Conservation (phyloP, 2,329 filamentous ascomycete species). For the Rhinocladiella similis region DNA sequence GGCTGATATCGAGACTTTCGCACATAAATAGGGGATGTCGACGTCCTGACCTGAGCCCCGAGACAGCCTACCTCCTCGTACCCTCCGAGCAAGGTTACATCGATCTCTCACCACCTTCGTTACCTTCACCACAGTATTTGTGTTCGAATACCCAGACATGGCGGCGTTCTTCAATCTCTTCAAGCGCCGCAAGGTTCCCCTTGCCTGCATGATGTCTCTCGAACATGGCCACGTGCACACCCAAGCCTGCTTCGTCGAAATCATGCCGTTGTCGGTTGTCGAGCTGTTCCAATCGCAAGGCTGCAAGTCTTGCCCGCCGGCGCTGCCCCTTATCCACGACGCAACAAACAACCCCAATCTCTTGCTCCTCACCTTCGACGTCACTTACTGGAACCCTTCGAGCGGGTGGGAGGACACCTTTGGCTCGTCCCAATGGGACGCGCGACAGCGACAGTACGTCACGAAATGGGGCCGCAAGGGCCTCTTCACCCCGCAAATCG, state of each 20-base stretch:
- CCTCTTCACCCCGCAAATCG: constrained; percentile 24
- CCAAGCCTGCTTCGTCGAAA: constrained; percentile 24
- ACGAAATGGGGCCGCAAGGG: constrained; percentile 19
- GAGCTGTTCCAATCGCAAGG: constrained; percentile 27
- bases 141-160: constrained; percentile 4
- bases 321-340: constrained; percentile 21
- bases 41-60: too few species aligned
- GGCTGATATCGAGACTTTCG: too few species aligned
- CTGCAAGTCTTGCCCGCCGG: constrained; percentile 24
- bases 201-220: constrained; percentile 20
- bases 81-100: too few species aligned
- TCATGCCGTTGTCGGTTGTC: constrained; percentile 23
- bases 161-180: constrained; percentile 21
- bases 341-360: constrained; percentile 21
- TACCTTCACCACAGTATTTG: not conserved
- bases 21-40: not conserved
- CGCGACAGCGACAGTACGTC: constrained; percentile 18
- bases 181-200: constrained; percentile 19
- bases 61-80: too few species aligned
- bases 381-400: constrained; percentile 24
- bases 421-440: constrained; percentile 20
- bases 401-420: constrained; percentile 25
- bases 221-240: constrained; percentile 22
- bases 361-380: constrained; percentile 25
- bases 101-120: not conserved